Conservation (phyloP, 2,329 filamentous ascomycete species). For the Penicillium sp. region DNA sequence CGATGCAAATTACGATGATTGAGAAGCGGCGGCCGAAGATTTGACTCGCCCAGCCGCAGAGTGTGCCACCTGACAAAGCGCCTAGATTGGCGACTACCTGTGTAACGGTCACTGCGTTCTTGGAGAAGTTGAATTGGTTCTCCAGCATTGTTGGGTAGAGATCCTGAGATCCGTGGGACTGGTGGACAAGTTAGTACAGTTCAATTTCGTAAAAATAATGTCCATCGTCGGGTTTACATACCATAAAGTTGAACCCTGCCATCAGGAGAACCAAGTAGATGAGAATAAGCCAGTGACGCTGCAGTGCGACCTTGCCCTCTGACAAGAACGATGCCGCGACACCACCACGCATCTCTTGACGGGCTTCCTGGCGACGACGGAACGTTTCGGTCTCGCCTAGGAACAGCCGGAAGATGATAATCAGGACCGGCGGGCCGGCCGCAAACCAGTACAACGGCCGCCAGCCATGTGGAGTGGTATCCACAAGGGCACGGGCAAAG, state of each 20-base stretch:
- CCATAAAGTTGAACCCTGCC: constrained; percentile 91
- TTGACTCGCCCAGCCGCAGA: constrained; percentile 68
- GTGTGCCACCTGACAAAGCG: constrained; percentile 67
- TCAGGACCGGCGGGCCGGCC: constrained; percentile 74
- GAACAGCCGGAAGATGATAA: constrained; percentile 76
- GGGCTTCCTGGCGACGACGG: constrained; percentile 64
- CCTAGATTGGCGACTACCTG: constrained; percentile 73
- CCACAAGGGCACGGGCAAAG: constrained; percentile 52
- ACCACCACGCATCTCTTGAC: constrained; percentile 58
- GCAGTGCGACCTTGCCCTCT: constrained; percentile 77
- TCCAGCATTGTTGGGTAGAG: constrained; percentile 62
- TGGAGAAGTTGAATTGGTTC: constrained; percentile 60
- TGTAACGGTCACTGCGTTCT: constrained; percentile 65
- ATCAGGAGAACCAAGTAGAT: constrained; percentile 82
- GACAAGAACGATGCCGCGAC: constrained; percentile 68
- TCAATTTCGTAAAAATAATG: neutral
- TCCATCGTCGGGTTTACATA: constrained; percentile 22
- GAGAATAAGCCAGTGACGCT: constrained; percentile 77
- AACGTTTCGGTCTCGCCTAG: constrained; percentile 79
- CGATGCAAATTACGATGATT: constrained; percentile 64
- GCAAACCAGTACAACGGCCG: constrained; percentile 88
- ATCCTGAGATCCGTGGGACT: constrained; percentile 72
- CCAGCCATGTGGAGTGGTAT: constrained; percentile 80
- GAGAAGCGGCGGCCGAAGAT: constrained; percentile 69
- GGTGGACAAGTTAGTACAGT: neutral